Percentiles rank a stretch among this genome's conserved stretches.
Evolutionary conservation across 371 early-diverging fungal genomes (phyloP).

Genomic region (Haplosporangium sp.): DNA sequence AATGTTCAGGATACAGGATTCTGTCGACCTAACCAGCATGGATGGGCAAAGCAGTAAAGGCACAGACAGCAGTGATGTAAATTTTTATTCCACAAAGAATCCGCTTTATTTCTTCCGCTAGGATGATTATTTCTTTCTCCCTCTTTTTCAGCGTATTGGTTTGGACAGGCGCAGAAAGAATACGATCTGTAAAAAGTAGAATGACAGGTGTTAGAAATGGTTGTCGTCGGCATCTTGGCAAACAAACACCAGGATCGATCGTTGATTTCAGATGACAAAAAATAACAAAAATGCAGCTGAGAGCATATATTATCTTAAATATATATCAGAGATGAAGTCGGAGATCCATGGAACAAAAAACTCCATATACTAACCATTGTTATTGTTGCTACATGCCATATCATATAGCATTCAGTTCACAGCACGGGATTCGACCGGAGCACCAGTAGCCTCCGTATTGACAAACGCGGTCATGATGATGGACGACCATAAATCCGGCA

Average conservation of each 20-base stretch:
- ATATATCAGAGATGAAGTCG: neutral
- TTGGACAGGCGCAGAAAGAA: too few species aligned
- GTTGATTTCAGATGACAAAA: conserved; percentile 26
- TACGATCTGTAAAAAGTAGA: neutral
- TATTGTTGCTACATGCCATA: conserved; percentile 1
- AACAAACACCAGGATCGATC: conserved; percentile 19
- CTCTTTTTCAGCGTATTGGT: too few species aligned
- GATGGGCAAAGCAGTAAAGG: too few species aligned
- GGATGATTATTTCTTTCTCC: neutral
- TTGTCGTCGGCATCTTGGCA: conserved; percentile 25
- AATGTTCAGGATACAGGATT: neutral
- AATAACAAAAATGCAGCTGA: neutral
- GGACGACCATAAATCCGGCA: conserved; percentile 95
- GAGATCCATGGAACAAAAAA: conserved; percentile 5
- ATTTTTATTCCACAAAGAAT: too few species aligned
- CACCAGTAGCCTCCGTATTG: conserved; percentile 80
- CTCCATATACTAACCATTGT: conserved; percentile 1
- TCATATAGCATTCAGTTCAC: conserved; percentile 74
- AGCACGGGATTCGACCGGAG: conserved; percentile 76
- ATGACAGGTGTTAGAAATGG: neutral
- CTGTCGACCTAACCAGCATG: too few species aligned
- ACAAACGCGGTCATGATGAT: conserved; percentile 96
- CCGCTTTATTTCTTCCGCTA: too few species aligned
- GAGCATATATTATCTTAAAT: too few species aligned
- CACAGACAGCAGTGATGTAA: too few species aligned